Evolutionary conservation across 176 grass and related monocot genomes (phyloP).

Genomic region (Ananas comosus): DNA sequence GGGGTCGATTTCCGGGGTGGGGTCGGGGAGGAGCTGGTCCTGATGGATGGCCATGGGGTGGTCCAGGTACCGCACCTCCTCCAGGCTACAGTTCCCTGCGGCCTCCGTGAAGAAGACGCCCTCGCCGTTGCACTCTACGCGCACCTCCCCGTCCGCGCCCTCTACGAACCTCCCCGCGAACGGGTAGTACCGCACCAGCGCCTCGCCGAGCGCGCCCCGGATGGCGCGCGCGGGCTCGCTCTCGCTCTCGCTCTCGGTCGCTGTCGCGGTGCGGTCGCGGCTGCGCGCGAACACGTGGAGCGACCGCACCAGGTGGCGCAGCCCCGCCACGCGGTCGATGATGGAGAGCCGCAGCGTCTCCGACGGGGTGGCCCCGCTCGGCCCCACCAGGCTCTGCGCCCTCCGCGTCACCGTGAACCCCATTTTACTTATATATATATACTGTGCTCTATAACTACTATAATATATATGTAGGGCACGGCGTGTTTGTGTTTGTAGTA

Average conservation of each 20-base stretch:
- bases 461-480: too few relatives aligned
- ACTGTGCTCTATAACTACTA: too few relatives aligned
- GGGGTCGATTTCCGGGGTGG: slow-evolving; percentile 21
- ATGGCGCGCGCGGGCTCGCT: slow-evolving; percentile 20
- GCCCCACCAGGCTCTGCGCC: slow-evolving; percentile 31
- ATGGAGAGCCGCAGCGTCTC: slow-evolving; percentile 55
- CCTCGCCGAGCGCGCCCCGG: slow-evolving; percentile 41
- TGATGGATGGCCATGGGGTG: slow-evolving; percentile 62
- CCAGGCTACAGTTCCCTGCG: slow-evolving; percentile 37
- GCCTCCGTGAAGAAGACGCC: slow-evolving; percentile 79
- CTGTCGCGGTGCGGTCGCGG: neutral
- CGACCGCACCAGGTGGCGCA: slow-evolving; percentile 65
- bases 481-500: too few relatives aligned
- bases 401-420: slow-evolving; percentile 47
- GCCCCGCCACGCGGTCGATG: slow-evolving; percentile 66
- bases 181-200: slow-evolving; percentile 68
- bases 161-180: slow-evolving; percentile 57
- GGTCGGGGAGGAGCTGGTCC: slow-evolving; percentile 57
- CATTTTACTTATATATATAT: slow-evolving; percentile 1
- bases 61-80: slow-evolving; percentile 56
- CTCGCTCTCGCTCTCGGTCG: neutral
- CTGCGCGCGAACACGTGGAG: slow-evolving; percentile 44
- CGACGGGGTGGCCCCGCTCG: slow-evolving; percentile 31
- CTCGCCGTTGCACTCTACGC: slow-evolving; percentile 52
- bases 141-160: slow-evolving; percentile 20